phyloP scores from a whole-genome alignment of 2,329 filamentous ascomycete genomes.

The Fusarium sp. region DNA sequence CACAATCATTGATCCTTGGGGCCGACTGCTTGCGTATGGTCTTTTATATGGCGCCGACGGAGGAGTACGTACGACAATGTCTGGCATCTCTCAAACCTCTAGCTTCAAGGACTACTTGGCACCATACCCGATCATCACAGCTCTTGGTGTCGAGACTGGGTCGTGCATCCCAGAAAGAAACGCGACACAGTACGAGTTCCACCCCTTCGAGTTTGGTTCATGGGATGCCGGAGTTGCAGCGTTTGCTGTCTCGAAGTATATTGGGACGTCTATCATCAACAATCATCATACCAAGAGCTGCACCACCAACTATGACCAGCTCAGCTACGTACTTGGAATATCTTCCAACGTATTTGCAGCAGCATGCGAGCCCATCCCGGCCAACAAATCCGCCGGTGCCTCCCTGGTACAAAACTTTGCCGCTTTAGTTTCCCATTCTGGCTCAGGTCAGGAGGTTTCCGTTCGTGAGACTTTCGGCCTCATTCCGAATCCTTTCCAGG shows the following conservation, averaged over 20 bases:
- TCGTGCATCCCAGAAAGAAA: conserved; percentile 11
- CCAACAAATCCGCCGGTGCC: conserved; percentile 5
- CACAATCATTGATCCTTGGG: conserved; percentile 20
- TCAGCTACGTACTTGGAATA: conserved; percentile 12
- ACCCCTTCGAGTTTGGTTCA: conserved; percentile 11
- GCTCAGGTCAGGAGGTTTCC: not conserved
- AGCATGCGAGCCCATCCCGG: not conserved
- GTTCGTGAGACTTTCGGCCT: conserved; percentile 4
- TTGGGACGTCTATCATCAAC: not conserved
- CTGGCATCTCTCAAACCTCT: conserved; percentile 4
- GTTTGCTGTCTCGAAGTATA: conserved; percentile 5
- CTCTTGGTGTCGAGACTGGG: conserved; percentile 5
- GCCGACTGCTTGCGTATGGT: conserved; percentile 5
- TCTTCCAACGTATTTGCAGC: conserved; percentile 18
- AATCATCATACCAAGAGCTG: not conserved
- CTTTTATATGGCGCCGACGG: not conserved
- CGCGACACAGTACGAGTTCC: conserved; percentile 13
- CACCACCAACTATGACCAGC: conserved; percentile 16
- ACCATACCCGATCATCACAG: conserved; percentile 14
- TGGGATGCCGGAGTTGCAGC: conserved; percentile 11
- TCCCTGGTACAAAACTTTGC: conserved; percentile 7
- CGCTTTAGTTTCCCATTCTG: not conserved
- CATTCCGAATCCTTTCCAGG: conserved; percentile 5
- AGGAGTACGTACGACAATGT: not conserved
- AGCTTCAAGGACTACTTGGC: conserved; percentile 2